These are phyloP conservation scores for Rhodotorula sp. DNA, from an alignment of 1,284 basidiomycete genomes.

Conservation along the genomic window DNA sequence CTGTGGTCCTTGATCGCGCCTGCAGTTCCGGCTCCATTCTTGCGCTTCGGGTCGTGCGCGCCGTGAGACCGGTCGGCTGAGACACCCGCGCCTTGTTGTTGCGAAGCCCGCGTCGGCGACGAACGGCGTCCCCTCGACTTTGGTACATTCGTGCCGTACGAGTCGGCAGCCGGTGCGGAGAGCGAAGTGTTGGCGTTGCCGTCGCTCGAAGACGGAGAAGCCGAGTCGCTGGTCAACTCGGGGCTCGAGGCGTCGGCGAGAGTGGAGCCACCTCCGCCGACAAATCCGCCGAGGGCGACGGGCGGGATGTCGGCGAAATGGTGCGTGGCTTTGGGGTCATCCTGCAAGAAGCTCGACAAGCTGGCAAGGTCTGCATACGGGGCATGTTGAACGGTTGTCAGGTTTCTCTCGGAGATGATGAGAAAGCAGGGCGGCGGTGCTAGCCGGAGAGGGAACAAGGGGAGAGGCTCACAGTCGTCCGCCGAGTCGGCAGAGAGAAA, in stretches of 20 bases:
- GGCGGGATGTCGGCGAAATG: background rate
- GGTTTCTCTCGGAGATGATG: background rate
- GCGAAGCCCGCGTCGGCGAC: background rate
- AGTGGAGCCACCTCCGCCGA: background rate
- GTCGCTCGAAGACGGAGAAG: constrained; percentile 14
- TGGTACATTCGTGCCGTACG: background rate
- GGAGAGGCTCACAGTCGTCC: constrained; percentile 16
- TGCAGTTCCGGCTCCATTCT: background rate
- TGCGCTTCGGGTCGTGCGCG: constrained; percentile 24
- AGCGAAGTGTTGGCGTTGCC: background rate
- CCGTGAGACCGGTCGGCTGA: background rate
- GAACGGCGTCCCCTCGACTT: background rate
- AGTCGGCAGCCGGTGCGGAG: background rate
- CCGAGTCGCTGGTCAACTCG: constrained; percentile 22
- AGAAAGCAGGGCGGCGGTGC: background rate
- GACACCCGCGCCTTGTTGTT: too few relatives aligned
- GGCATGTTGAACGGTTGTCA: too few relatives aligned
- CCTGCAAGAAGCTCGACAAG: constrained; percentile 5
- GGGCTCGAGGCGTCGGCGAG: constrained; percentile 13
- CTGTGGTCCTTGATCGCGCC: constrained; percentile 29
- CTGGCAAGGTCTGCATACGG: constrained; percentile 3
- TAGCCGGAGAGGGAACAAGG: background rate
- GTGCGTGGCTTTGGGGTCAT: background rate
- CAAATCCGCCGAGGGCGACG: background rate
- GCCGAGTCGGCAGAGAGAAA: constrained; percentile 8